Evolutionary conservation across 2,329 filamentous ascomycete species (phyloP), one percentile per base, ranked within the genome.

Genomic region (Ophiosphaerella narmari): DNA sequence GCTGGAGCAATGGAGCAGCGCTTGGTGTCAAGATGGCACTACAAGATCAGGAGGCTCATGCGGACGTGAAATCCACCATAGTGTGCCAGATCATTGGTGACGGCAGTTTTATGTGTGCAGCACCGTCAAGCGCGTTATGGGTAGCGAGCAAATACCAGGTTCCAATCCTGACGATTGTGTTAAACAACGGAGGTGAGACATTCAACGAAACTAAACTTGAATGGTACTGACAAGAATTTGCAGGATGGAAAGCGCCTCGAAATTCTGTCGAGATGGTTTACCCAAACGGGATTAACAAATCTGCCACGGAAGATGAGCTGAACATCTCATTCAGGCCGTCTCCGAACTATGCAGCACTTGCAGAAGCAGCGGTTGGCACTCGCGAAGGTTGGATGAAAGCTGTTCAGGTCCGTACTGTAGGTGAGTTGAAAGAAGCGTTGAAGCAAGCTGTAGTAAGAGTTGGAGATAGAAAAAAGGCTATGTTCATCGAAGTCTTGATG

Each of bases 181-280:
- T 84, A 26, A 84, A 84, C 59, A 84, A 84, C 67, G 79, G 81
- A 57, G 81, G 82, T 77, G 62, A 64, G 76, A 16, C 8, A 31
- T 5, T 7, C 14, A 16, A 26, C n/a, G 11, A 49, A 13, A 32
- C n/a, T 40, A 34, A 24, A 26, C 8, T 13, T 34, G 33, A 24
- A 13, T 26, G 31, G 35, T 14, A 46, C 41, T 43, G 43, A 43
- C 23, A 7, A 21, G 23, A 11, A 24, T 13, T 21, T 7, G 12
- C 37, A 77, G 81, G 82, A 35, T 86, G 82, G 82, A 84, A 86
- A 59, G 82, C 83, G 1, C 83, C 84, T 3, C 76, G 82, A 3
- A 77, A 77, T 33, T 85, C 82, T 1, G 68, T 84, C 36, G 69
- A 82, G 2, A 74, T 86, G 11, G 82, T 86, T 1, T 83, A 86